These are phyloP conservation scores for Fusarium sp. DNA, from an alignment of 2,329 filamentous ascomycete species.

Conservation along the genomic window DNA sequence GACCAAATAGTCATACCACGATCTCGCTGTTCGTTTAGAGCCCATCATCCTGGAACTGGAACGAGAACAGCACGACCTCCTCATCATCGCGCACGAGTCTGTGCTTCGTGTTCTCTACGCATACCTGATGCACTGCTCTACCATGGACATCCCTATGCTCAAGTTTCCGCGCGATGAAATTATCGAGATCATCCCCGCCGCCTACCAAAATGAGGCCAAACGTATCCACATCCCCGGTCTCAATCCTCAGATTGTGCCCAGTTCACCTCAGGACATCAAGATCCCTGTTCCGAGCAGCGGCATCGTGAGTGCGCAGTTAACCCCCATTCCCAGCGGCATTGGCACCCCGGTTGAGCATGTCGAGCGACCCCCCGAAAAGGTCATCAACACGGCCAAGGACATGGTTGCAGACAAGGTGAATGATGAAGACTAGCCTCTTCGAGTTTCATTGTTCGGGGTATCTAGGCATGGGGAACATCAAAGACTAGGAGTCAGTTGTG, in stretches of 20 bases:
- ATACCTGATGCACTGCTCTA: conserved; percentile 98
- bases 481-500: background rate
- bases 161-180: conserved; percentile 97
- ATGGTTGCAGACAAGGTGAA: conserved; percentile 68
- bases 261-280: conserved; percentile 85
- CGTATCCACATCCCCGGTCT: conserved; percentile 86
- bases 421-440: conserved; percentile 63
- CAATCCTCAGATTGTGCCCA: conserved; percentile 78
- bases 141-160: conserved; percentile 92
- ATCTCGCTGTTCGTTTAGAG: conserved; percentile 96
- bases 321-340: conserved; percentile 65
- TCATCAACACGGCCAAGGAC: conserved; percentile 66
- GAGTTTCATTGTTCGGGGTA: background rate
- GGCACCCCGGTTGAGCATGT: conserved; percentile 62
- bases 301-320: conserved; percentile 56
- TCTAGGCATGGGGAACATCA: conserved; percentile 12
- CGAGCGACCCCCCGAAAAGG: conserved; percentile 64
- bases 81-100: conserved; percentile 98
- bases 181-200: conserved; percentile 97
- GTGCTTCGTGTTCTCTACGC: conserved; percentile 97
- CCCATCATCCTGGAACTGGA: conserved; percentile 98
- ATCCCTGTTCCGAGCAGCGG: conserved; percentile 76
- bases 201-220: conserved; percentile 96
- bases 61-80: conserved; percentile 95
- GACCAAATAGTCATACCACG: conserved; percentile 86